Conservation (phyloP, 805 yeast species). For the Pichia membranifaciens region DNA sequence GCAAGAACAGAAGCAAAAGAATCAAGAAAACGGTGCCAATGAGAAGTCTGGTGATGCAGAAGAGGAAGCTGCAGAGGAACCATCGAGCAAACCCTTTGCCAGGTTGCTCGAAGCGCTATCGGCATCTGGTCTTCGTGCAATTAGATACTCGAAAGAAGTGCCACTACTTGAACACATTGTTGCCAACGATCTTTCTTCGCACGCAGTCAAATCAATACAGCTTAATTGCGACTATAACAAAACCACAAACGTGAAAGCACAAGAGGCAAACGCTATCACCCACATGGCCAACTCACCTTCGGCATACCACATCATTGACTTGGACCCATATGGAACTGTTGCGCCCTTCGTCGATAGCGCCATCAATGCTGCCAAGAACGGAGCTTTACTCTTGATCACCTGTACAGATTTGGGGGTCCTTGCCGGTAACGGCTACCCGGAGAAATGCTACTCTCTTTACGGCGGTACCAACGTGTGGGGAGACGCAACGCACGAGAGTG, state of each 20-base stretch:
- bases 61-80: slow-evolving; percentile 6
- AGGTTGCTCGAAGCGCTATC: slow-evolving; percentile 83
- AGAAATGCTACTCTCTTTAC: slow-evolving; percentile 89
- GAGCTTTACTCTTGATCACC: slow-evolving; percentile 82
- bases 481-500: slow-evolving; percentile 91
- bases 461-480: slow-evolving; percentile 87
- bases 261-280: slow-evolving; percentile 86
- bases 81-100: slow-evolving; percentile 39
- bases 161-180: slow-evolving; percentile 67
- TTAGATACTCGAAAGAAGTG: slow-evolving; percentile 87
- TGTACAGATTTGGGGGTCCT: slow-evolving; percentile 95
- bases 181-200: slow-evolving; percentile 85
- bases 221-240: slow-evolving; percentile 65
- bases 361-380: slow-evolving; percentile 73
- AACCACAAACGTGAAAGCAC: slow-evolving; percentile 54
- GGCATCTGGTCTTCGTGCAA: slow-evolving; percentile 93
- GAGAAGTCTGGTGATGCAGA: slow-evolving; percentile 5
- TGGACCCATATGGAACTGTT: slow-evolving; percentile 98
- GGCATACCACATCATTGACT: slow-evolving; percentile 78
- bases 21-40: too few species aligned
- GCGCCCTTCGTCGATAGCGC: slow-evolving; percentile 94
- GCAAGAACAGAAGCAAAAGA: slow-evolving; percentile 10
- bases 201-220: slow-evolving; percentile 77
- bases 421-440: slow-evolving; percentile 96
- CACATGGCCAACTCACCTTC: slow-evolving; percentile 56